Conservation (phyloP, 2,329 filamentous ascomycete genomes). For the Coniochaeta sp. region DNA sequence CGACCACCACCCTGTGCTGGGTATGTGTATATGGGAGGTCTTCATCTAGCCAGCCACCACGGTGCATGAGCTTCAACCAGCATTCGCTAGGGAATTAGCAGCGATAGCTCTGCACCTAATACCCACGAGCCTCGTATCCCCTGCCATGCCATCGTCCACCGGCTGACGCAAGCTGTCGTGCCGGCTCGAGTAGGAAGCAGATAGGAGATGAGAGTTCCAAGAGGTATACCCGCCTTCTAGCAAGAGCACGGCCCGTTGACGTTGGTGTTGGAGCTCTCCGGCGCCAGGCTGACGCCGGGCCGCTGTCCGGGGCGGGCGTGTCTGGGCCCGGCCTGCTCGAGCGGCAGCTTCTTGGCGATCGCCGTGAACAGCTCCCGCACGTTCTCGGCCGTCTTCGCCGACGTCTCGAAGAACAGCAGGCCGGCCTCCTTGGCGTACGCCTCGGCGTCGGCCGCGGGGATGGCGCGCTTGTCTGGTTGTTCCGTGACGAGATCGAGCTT, state of each 20-base stretch:
- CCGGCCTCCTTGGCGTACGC: slow-evolving; percentile 91
- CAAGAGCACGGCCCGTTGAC: slow-evolving; percentile 48
- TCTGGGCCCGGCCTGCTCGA: slow-evolving; percentile 91
- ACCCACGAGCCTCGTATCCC: no score
- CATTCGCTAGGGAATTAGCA: no score
- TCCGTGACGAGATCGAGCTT: slow-evolving; percentile 95
- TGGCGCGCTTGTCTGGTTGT: slow-evolving; percentile 91
- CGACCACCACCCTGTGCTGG: background rate
- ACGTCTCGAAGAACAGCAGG: slow-evolving; percentile 96
- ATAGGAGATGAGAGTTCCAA: no score
- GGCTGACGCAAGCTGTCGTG: background rate
- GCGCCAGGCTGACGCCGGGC: slow-evolving; percentile 48
- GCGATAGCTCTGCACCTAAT: no score
- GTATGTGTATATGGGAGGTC: background rate
- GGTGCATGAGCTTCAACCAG: no score
- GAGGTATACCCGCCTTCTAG: slow-evolving; percentile 21
- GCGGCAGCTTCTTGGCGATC: slow-evolving; percentile 94
- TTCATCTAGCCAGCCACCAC: no score
- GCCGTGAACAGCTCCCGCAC: slow-evolving; percentile 93
- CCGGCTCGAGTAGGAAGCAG: background rate
- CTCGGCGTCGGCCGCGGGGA: slow-evolving; percentile 82
- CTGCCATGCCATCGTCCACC: background rate
- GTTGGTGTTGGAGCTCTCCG: slow-evolving; percentile 52
- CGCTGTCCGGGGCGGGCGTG: slow-evolving; percentile 64
- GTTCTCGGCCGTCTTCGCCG: slow-evolving; percentile 94